These are phyloP conservation scores for Globisporangium abappressorium DNA, from an alignment of 352 stramenopile species.

Conservation along the genomic window DNA sequence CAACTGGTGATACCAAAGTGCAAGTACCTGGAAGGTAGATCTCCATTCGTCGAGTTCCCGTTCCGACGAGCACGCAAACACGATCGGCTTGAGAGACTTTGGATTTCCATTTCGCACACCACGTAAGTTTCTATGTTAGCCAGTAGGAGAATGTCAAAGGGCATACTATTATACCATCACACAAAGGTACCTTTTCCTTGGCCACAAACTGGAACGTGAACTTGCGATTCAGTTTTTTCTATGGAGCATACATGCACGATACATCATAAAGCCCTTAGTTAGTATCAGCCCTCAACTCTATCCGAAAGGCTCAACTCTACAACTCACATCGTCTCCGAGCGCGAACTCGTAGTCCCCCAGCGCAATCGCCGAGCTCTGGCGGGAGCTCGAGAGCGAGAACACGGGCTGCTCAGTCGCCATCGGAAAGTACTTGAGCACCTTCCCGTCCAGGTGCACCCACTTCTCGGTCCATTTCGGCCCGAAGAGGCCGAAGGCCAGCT, in stretches of 20 bases:
- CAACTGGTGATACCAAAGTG: neutral
- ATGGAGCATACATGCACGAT: neutral
- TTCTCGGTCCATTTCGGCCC: slow-evolving; percentile 79
- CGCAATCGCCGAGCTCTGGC: slow-evolving; percentile 43
- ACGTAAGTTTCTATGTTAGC: too few species aligned
- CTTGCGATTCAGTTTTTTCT: slow-evolving; percentile 65
- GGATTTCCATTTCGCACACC: neutral
- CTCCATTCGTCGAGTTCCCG: slow-evolving; percentile 62
- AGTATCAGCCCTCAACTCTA: neutral
- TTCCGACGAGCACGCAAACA: slow-evolving; percentile 61
- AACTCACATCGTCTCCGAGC: slow-evolving; percentile 37
- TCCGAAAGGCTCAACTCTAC: neutral
- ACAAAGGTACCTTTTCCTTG: slow-evolving; percentile 39
- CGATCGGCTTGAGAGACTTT: slow-evolving; percentile 44
- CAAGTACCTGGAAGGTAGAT: slow-evolving; percentile 38
- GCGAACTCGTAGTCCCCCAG: slow-evolving; percentile 49
- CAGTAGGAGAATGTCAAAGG: too few species aligned
- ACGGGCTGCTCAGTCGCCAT: slow-evolving; percentile 56
- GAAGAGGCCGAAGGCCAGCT: slow-evolving; percentile 47
- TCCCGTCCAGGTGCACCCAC: slow-evolving; percentile 72
- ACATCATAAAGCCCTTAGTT: neutral
- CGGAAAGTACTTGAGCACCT: slow-evolving; percentile 71
- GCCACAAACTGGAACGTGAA: slow-evolving; percentile 60
- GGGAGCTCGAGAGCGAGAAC: slow-evolving; percentile 56
- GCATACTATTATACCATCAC: neutral